Conservation (phyloP, 192 early-diverging fungal genomes). For the Coemansia furcata region DNA sequence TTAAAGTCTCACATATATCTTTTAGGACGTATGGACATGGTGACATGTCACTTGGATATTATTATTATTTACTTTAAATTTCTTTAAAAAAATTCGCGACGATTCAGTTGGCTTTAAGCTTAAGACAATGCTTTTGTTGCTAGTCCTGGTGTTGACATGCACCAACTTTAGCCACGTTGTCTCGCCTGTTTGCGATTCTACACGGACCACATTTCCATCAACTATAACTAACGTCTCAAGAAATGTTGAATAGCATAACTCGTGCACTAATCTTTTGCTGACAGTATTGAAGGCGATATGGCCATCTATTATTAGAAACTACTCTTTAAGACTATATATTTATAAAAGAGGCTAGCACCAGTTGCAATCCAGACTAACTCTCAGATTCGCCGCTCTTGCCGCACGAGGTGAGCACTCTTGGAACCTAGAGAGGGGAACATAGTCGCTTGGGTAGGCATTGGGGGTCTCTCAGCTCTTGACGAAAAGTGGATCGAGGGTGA, state of each 20-base stretch:
- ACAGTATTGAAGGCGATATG: too few species aligned
- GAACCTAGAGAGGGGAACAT: too few species aligned
- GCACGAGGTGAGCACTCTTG: too few species aligned
- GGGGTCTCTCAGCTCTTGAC: too few species aligned
- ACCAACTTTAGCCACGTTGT: background rate
- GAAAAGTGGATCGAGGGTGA: too few species aligned
- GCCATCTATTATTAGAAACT: too few species aligned
- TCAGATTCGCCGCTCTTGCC: too few species aligned
- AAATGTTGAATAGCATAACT: background rate
- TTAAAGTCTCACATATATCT: background rate
- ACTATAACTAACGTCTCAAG: background rate
- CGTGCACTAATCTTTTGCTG: too few species aligned
- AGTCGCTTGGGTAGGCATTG: too few species aligned
- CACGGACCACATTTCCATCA: background rate
- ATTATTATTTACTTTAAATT: background rate
- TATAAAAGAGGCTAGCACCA: too few species aligned
- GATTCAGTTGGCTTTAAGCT: background rate
- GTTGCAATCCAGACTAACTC: too few species aligned
- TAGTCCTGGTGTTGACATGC: background rate
- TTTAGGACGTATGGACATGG: background rate
- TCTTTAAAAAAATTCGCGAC: background rate
- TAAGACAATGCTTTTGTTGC: background rate
- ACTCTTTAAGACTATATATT: too few species aligned
- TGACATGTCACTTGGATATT: background rate
- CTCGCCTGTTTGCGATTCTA: background rate